Percentiles rank a stretch among this genome's conserved stretches.
Evolutionary conservation across 768 basidiomycete genomes (phyloP).

Genomic region (Clavulina sp.): DNA sequence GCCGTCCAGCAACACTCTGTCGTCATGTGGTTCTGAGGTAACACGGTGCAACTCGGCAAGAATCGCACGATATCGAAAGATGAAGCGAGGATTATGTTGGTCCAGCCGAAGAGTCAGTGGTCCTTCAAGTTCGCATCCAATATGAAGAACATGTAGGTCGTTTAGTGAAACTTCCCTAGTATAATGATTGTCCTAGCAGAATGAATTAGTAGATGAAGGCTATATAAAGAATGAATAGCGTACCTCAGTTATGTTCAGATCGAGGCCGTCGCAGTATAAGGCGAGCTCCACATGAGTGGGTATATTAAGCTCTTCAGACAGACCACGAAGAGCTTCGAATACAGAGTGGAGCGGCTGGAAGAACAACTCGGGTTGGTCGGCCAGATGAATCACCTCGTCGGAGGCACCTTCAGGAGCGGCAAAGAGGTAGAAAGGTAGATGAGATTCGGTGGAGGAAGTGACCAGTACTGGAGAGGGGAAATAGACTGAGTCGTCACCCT

Average conservation of each 20-base stretch:
- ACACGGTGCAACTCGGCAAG: constrained; percentile 2
- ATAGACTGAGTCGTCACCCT: background rate
- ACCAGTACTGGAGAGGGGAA: background rate
- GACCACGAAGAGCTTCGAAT: constrained; percentile 1
- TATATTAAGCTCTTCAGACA: background rate
- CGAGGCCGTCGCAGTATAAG: background rate
- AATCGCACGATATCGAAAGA: constrained; percentile 8
- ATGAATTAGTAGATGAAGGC: background rate
- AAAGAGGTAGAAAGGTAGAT: constrained; percentile 1
- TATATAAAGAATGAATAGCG: background rate
- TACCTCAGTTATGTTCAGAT: constrained; percentile 7
- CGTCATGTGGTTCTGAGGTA: background rate
- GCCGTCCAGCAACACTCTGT: background rate
- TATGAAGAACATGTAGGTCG: constrained; percentile 5
- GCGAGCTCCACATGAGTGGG: constrained; percentile 3
- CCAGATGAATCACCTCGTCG: background rate
- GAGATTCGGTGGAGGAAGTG: background rate
- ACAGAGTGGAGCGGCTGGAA: constrained; percentile 2
- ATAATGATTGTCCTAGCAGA: constrained; percentile 8
- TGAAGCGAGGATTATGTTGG: constrained; percentile 4
- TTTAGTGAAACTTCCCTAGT: constrained; percentile 5
- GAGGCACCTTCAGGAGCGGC: background rate
- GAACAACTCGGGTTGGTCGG: constrained; percentile 3
- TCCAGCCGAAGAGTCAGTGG: constrained; percentile 6
- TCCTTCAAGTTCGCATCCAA: constrained; percentile 6